Base-by-base conservation (phyloP, 805 yeast species). In the Tetrapisispora arboricola region DNA sequence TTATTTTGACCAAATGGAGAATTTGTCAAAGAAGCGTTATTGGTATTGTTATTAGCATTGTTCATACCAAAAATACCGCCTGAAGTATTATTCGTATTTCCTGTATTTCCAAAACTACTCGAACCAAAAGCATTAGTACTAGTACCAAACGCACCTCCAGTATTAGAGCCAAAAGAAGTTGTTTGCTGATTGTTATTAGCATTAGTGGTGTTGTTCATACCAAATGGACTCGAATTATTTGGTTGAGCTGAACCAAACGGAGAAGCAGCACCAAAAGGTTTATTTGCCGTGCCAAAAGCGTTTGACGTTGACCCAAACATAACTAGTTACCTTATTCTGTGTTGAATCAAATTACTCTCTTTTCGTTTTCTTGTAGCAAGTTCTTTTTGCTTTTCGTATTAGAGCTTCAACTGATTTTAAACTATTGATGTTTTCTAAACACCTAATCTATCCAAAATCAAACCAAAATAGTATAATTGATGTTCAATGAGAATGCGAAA, bases 81-180 rank as follows among this genome's bases (percentile, higher is more conserved):
- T n/a, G n/a, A n/a, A n/a, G n/a, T n/a, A n/a, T n/a, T 19, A 32
- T 19, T n/a, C 19, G 26, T 13, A 13, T 38, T 35, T 18, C 19
- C 17, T 21, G 44, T 40, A 30, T 34, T 44, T 7, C 27, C 27
- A 13, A 24, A 50, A 21, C 49, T 56, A 36, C 52, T 55, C 37
- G 55, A 44, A 16, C 72, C 66, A 50, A 74, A 73, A n/a, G 72
- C 65, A 16, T 18, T 22, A 10, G 21, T 13, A 17, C 9, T 8
- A 24, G 22, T 34, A 3, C 22, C 29, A 21, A 32, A 32, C 4
- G 36, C 11, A 21, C 19, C 13, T n/a, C 36, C 36, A 18, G 19
- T n/a, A 26, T 19, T 38, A 4, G 34, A 17, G 28, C 41, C 24
- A 29, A 28, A 39, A 10, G 39, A 28, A 18, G 36, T 9, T 12